Evolutionary conservation across 371 early-diverging fungal genomes (phyloP), one percentile per base, ranked within the genome.

Genomic region (Rhizomucor pusillus): DNA sequence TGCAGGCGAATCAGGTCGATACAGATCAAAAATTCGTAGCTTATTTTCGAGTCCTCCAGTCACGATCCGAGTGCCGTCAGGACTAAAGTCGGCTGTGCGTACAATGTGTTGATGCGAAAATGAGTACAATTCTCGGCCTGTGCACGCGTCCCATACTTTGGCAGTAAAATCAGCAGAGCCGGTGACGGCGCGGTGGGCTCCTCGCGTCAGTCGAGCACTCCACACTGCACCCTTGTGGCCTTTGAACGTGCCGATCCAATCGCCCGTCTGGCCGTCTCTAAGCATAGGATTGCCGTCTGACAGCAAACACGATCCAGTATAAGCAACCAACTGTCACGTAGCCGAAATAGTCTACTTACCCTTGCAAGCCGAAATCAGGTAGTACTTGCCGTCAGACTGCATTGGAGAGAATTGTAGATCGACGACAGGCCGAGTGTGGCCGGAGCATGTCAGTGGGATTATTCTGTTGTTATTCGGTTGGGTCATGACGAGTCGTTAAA

Each of bases 151-250:
- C 92, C 92, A 94, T 33, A 92, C 85, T 65, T 90, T 90, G 60
- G 87, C 90, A 40, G 87, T 87, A 66, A 90, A 91, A 68, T 93
- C 94, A n/a, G 91, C 92, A 1, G 92, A 91, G 18, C 88, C 92
- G 0, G 94, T 93, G 7, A 92, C 91, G 33, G 91, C 91, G 44
- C 79, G 77, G 29, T 80, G 69, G 6, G 92, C 85, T 60, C 88
- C 87, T 18, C 76, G 71, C 12, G 83, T 84, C 43, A 93, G 73
- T 46, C 86, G 80, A n/a, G 94, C 90, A 59, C 86, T 86, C 94
- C 94, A 91, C 0, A 93, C 92, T 4, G 92, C 92, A 35, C 92
- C 92, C 69, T 93, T 91, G 66, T 93, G 94, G 14, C 92, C 92
- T 56, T 82, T 59, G 56, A 92, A 91, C 9, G 90, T 90, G 5